Evolutionary conservation across 2,329 filamentous ascomycete genomes (phyloP).

Genomic region (Fusarium dlaminii): DNA sequence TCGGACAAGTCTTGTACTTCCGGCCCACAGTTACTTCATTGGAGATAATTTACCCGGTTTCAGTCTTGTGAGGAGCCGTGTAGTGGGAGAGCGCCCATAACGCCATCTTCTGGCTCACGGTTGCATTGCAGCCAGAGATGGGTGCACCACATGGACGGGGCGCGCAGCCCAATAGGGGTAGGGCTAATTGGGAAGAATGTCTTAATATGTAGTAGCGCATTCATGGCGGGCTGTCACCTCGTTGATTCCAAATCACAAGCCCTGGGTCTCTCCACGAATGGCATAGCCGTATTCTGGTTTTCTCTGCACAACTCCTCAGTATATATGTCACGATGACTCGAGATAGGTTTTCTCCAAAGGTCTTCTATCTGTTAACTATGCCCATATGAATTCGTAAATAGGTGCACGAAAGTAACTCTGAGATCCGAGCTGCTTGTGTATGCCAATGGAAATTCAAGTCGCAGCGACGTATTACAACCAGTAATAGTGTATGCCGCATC

Average conservation of each 20-base stretch:
- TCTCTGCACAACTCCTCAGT: accelerated
- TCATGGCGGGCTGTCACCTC: accelerated
- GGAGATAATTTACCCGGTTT: not conserved
- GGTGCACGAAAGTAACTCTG: accelerated
- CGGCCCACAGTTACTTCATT: not conserved
- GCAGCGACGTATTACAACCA: accelerated
- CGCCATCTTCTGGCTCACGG: accelerated
- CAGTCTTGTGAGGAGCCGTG: accelerated
- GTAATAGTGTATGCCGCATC: not conserved
- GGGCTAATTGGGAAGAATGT: accelerated
- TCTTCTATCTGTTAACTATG: not conserved
- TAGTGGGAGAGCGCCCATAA: accelerated
- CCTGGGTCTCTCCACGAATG: accelerated
- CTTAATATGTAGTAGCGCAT: not conserved
- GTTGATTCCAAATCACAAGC: not conserved
- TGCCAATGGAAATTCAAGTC: accelerated
- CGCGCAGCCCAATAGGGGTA: not conserved
- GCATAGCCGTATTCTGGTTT: accelerated
- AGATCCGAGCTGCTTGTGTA: not conserved
- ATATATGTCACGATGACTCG: not conserved
- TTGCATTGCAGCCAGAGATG: not conserved
- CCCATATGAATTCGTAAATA: not conserved
- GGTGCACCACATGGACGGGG: not conserved
- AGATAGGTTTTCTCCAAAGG: not conserved
- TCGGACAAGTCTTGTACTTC: not conserved